Conservation (phyloP, 768 basidiomycete genomes). For the Kwoniella sp. region DNA sequence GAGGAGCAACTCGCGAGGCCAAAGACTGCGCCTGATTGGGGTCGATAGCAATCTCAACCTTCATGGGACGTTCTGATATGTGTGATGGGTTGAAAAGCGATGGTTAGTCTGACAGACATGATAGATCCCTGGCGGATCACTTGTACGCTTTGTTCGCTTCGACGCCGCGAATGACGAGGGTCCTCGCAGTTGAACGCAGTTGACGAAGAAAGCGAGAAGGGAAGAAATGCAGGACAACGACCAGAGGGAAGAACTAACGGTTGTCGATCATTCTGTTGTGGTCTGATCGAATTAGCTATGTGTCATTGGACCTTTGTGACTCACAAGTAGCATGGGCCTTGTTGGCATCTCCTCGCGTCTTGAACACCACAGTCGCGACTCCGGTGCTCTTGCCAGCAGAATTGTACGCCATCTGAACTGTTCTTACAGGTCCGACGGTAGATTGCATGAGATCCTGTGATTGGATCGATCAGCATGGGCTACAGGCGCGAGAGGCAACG, state of each 20-base stretch:
- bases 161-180: background rate
- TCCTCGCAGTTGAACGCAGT: constrained; percentile 2
- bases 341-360: constrained; percentile 80
- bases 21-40: constrained; percentile 71
- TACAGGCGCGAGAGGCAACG: background rate
- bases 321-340: constrained; percentile 81
- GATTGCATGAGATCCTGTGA: constrained; percentile 86
- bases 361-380: constrained; percentile 81
- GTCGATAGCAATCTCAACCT: constrained; percentile 95
- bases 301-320: constrained; percentile 10
- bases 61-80: constrained; percentile 86
- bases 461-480: background rate
- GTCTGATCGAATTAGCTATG: constrained; percentile 57
- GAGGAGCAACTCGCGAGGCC: constrained; percentile 81
- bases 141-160: background rate
- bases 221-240: background rate
- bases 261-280: constrained; percentile 99
- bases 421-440: constrained; percentile 83
- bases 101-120: background rate
- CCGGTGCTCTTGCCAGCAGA: constrained; percentile 85
- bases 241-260: constrained; percentile 81
- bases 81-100: background rate
- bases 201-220: background rate
- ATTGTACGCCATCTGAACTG: constrained; percentile 85
- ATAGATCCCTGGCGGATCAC: background rate